Evolutionary conservation across 164 flowering plant species (phyloP).

Genomic region (Vitis cinerea): DNA sequence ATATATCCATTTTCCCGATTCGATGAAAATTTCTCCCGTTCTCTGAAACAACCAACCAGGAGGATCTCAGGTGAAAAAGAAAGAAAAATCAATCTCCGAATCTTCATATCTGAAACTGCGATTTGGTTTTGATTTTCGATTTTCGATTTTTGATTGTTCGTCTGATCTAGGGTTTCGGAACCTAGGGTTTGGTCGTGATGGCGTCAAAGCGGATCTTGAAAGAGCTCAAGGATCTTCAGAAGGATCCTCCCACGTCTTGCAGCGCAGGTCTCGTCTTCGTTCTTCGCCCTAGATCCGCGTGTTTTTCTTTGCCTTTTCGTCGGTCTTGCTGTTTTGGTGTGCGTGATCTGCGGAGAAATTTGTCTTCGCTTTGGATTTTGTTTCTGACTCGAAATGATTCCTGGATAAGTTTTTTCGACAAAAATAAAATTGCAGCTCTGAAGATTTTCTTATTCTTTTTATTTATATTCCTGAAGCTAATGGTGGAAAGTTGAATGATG

Average conservation of each 20-base stretch:
- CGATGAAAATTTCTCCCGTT: not conserved
- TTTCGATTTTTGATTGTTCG: not conserved
- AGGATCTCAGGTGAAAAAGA: slow-evolving; percentile 9
- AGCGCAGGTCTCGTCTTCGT: slow-evolving; percentile 33
- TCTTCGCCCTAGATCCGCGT: not conserved
- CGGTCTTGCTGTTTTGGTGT: not conserved
- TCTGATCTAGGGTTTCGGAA: slow-evolving; percentile 10
- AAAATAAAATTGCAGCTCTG: too few species aligned
- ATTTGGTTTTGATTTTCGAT: not conserved
- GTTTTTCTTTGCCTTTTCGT: not conserved
- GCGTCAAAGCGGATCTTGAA: slow-evolving; percentile 46
- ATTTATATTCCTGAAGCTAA: too few species aligned
- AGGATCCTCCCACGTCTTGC: slow-evolving; percentile 52
- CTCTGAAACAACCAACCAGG: not conserved
- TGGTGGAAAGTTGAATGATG: too few species aligned
- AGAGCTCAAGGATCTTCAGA: slow-evolving; percentile 50
- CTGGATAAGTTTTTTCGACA: too few species aligned
- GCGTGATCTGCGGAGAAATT: too few species aligned
- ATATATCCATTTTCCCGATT: not conserved
- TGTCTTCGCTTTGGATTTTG: too few species aligned
- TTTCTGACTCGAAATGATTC: too few species aligned
- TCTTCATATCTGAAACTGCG: slow-evolving; percentile 6
- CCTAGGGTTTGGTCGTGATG: slow-evolving; percentile 16
- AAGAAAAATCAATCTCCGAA: too few species aligned
- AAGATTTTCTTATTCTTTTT: too few species aligned